Base-by-base conservation (phyloP, 164 flowering plant genomes). In the Akebia trifoliata region DNA sequence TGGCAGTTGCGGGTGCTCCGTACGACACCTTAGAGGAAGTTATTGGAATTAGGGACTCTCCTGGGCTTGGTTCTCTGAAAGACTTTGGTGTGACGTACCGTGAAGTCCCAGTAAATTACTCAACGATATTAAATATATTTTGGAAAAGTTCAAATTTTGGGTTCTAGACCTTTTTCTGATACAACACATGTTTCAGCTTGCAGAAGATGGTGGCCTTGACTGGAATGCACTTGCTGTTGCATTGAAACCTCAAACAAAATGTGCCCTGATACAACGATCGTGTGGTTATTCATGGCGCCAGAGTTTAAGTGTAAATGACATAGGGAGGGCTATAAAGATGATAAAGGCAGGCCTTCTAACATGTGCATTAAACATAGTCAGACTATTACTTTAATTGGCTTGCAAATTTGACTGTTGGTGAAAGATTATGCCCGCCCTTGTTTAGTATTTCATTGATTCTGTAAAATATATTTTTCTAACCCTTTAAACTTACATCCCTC, bases 1-100 rank as follows among this genome's bases (percentile, higher is more conserved):
- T 89, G 75, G 94, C 94, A 71, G 91, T 89, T 69, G 97, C 85
- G 59, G 97, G 97, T 63, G 76, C 86, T 71, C 97, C 97, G 17
- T 84, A 89, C 78, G 97, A 89, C 69, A 89, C 97, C 20, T 65
- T 90, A 56, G 97, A 90, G 66, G 92, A 84, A 74, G 97, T 90
- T 50, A 83, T 90, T 72, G 97, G 97, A 56, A 84, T 76, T 61
- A 74, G 97, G 60, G 87, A 84, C 64, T 77, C 85, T 43, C 43
- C 70, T 44, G 81, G 81, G 42, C 59, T 80, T 54, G 94, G 97
- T 45, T 86, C 92, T 40, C 57, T 90, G 51, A 78, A 72, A 74
- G 97, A 86, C 65, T 89, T 86, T 75, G 89, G 86, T 53, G 76
- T 86, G 42, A 40, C 71, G 2, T 89, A 89, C 64, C 77, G 94